A percentile compares a stretch with the other conserved stretches of the same genome.
Conservation (phyloP, 2,329 filamentous ascomycete genomes). For the Hypoxylon rubiginosum region DNA sequence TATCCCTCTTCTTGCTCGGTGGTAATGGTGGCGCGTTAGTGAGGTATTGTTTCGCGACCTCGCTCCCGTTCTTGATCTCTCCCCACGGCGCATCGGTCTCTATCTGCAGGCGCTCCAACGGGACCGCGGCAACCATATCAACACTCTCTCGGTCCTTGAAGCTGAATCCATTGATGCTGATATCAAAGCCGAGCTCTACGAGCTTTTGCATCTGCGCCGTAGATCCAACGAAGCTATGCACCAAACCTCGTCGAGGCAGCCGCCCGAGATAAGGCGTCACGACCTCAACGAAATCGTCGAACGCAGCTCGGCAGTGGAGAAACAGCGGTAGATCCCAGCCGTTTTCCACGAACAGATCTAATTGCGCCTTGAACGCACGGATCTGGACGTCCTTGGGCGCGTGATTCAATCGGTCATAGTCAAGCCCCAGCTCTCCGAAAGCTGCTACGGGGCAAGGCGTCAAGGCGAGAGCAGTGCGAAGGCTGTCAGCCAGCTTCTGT, state of each 20-base stretch:
- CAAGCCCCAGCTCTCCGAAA: slow-evolving; percentile 64
- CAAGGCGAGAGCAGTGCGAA: slow-evolving; percentile 46
- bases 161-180: slow-evolving; percentile 65
- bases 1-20: slow-evolving; percentile 62
- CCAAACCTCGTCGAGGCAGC: slow-evolving; percentile 55
- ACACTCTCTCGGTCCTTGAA: slow-evolving; percentile 56
- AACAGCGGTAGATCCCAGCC: slow-evolving; percentile 56
- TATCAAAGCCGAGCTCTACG: slow-evolving; percentile 55
- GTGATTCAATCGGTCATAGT: slow-evolving; percentile 62
- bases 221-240: slow-evolving; percentile 58
- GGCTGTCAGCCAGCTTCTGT: slow-evolving; percentile 45
- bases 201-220: slow-evolving; percentile 55
- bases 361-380: slow-evolving; percentile 57
- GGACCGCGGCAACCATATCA: slow-evolving; percentile 59
- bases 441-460: slow-evolving; percentile 55
- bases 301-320: slow-evolving; percentile 58
- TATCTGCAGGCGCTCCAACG: slow-evolving; percentile 58
- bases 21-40: slow-evolving; percentile 55
- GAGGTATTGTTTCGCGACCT: slow-evolving; percentile 59
- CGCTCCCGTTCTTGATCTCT: slow-evolving; percentile 53
- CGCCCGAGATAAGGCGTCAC: slow-evolving; percentile 56
- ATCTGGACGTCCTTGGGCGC: slow-evolving; percentile 59
- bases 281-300: slow-evolving; percentile 58
- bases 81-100: slow-evolving; percentile 66
- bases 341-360: slow-evolving; percentile 55